Evolutionary conservation across 129 eudicot species (phyloP).

Genomic region (Gnaphalium uliginosum): DNA sequence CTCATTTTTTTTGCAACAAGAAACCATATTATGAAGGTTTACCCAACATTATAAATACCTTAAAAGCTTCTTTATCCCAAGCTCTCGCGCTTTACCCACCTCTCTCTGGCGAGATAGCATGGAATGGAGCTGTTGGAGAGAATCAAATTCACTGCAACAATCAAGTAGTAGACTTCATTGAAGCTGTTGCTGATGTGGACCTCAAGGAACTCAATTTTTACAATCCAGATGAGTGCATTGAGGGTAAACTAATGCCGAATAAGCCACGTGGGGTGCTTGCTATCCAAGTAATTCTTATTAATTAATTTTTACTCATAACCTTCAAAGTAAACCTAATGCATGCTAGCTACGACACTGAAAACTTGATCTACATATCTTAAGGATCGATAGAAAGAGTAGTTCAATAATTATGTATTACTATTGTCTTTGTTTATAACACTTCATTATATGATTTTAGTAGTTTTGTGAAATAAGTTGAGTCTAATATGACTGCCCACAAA

Average conservation of each 20-base stretch:
- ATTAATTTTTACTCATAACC: background rate
- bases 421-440: too few relatives aligned
- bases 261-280: slow-evolving; percentile 44
- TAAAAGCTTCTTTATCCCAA: slow-evolving; percentile 47
- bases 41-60: background rate
- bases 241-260: slow-evolving; percentile 49
- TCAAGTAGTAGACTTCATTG: slow-evolving; percentile 47
- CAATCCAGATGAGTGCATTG: slow-evolving; percentile 48
- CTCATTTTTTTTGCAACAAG: slow-evolving; percentile 50
- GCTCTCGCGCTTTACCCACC: slow-evolving; percentile 35
- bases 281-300: slow-evolving; percentile 34
- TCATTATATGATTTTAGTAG: background rate
- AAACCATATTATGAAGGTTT: slow-evolving; percentile 25
- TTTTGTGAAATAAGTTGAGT: background rate
- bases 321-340: background rate
- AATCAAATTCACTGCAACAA: slow-evolving; percentile 48
- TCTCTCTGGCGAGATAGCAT: slow-evolving; percentile 31
- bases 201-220: slow-evolving; percentile 43
- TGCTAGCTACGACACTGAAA: too few relatives aligned
- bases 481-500: background rate
- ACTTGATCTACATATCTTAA: background rate
- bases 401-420: too few relatives aligned
- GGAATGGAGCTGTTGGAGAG: slow-evolving; percentile 45
- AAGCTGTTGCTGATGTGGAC: slow-evolving; percentile 47
- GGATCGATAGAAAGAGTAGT: background rate